Conservation (phyloP, 2,329 filamentous ascomycete genomes). For the Akanthomyces lecanii region DNA sequence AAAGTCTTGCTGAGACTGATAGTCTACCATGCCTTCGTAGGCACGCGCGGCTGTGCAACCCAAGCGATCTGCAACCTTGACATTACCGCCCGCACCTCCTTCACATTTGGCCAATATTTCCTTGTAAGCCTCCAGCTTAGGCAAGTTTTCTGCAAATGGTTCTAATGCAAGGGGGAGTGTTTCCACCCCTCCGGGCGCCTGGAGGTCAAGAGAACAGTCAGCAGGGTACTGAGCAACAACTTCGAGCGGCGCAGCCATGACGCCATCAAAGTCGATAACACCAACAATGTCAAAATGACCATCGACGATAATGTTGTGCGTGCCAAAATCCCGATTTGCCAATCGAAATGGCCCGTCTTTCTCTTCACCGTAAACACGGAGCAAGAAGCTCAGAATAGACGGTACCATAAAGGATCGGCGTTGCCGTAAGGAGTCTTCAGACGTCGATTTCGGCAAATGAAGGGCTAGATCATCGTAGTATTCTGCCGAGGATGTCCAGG, state of each 20-base stretch:
- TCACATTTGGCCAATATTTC: neutral
- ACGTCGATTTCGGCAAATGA: neutral
- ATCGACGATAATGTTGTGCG: slow-evolving; percentile 13
- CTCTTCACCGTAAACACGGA: neutral
- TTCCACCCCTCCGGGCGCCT: neutral
- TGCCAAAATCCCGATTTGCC: slow-evolving; percentile 8
- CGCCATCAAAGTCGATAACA: slow-evolving; percentile 13
- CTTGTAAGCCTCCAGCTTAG: neutral
- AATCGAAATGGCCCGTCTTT: slow-evolving; percentile 10
- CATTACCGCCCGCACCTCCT: neutral
- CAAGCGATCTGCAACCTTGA: neutral
- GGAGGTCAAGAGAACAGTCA: neutral
- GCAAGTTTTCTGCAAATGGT: neutral
- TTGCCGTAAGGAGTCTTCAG: neutral
- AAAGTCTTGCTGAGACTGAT: neutral
- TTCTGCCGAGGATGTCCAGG: slow-evolving; percentile 1
- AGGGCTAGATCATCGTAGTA: slow-evolving; percentile 5
- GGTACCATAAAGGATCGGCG: slow-evolving; percentile 6
- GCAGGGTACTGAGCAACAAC: slow-evolving; percentile 4
- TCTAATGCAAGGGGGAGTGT: neutral
- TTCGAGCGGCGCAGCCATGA: slow-evolving; percentile 11
- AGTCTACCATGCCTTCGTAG: neutral
- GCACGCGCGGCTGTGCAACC: neutral
- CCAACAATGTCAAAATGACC: slow-evolving; percentile 11
- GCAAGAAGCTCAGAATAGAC: slow-evolving; percentile 3